These are phyloP conservation scores for Eucalyptus dawsonii DNA, from an alignment of 345 rosid species.

Conservation along the genomic window DNA sequence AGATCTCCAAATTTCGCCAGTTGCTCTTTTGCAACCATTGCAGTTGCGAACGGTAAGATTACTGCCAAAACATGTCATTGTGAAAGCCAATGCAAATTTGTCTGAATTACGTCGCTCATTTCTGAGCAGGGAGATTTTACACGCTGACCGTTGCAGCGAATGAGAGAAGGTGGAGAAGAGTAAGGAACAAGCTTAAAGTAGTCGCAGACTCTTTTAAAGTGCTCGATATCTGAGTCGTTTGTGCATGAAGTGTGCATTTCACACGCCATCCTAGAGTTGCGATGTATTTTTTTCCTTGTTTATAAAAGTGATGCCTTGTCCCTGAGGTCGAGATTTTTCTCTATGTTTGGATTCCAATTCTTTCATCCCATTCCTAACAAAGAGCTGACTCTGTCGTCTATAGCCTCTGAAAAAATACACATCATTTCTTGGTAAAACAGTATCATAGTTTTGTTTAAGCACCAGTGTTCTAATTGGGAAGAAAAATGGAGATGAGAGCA, in stretches of 20 bases:
- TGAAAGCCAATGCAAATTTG: not conserved
- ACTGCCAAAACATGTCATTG: not conserved
- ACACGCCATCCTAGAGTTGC: not conserved
- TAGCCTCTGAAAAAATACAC: not conserved
- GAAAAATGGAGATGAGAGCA: not conserved
- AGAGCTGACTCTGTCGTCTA: not conserved
- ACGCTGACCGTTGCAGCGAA: constrained; percentile 65
- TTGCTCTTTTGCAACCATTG: constrained; percentile 62
- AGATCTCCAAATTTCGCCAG: constrained; percentile 57
- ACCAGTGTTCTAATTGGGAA: not conserved
- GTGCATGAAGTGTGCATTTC: not conserved
- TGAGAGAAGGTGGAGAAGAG: constrained; percentile 60
- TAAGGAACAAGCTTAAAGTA: constrained; percentile 52
- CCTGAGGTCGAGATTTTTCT: not conserved
- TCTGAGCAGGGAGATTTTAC: constrained; percentile 50
- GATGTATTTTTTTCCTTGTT: not conserved
- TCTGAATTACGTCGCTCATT: not conserved
- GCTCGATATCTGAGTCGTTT: constrained; percentile 29
- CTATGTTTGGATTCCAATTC: not conserved
- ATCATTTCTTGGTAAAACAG: not conserved
- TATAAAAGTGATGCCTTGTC: not conserved
- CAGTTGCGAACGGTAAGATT: constrained; percentile 51
- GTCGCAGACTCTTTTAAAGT: constrained; percentile 71
- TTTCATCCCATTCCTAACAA: not conserved
- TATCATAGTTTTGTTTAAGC: too few relatives aligned